phyloP scores from a whole-genome alignment of 2,329 filamentous ascomycete genomes.

The Helminthosporium solani region DNA sequence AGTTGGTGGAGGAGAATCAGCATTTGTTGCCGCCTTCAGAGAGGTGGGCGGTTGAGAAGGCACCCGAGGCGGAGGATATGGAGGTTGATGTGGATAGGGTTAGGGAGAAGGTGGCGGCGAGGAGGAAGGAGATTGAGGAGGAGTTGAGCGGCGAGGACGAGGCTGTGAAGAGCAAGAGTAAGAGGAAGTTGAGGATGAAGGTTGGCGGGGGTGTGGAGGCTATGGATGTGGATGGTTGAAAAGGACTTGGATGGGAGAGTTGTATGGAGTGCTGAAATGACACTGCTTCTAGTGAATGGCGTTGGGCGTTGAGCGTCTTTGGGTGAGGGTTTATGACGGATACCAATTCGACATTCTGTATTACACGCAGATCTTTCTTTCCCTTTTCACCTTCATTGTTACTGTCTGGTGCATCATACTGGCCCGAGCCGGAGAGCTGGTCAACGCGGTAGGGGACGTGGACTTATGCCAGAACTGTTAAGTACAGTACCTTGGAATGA shows the following conservation, averaged over 20 bases:
- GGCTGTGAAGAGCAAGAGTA: conserved; percentile 43
- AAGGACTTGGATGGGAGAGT: too few species aligned
- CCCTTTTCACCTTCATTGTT: background rate
- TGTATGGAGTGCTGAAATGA: background rate
- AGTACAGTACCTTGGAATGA: too few species aligned
- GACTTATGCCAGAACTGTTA: too few species aligned
- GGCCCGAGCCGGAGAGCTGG: too few species aligned
- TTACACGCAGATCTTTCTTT: background rate
- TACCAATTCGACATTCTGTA: conserved; percentile 21
- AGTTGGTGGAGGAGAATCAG: conserved; percentile 87
- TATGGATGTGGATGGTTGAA: conserved; percentile 48
- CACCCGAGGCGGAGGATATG: conserved; percentile 61
- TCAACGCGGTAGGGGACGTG: too few species aligned
- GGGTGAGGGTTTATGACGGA: conserved; percentile 20
- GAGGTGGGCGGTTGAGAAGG: conserved; percentile 47
- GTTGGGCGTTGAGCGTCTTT: conserved; percentile 2
- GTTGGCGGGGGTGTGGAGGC: conserved; percentile 49
- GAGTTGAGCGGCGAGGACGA: conserved; percentile 42
- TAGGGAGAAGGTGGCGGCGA: conserved; percentile 55
- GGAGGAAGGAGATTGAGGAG: conserved; percentile 64
- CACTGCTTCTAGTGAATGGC: background rate
- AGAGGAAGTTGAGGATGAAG: conserved; percentile 51
- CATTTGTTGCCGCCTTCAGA: conserved; percentile 74
- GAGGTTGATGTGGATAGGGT: conserved; percentile 47
- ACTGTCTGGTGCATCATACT: background rate